Evolutionary conservation across 164 flowering plant species (phyloP).

Genomic region (Nelumbo lutea): DNA sequence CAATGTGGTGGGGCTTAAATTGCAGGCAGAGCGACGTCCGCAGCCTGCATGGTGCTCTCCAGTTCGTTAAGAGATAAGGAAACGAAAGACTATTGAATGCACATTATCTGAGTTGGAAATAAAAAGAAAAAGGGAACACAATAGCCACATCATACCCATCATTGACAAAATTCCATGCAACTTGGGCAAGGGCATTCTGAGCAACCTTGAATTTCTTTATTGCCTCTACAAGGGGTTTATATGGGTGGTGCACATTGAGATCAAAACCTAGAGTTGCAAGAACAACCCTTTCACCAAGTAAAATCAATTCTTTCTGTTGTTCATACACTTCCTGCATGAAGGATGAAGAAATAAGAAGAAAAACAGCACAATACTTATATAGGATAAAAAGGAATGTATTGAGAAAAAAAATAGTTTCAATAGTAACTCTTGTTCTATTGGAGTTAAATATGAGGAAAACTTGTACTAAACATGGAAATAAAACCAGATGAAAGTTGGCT

Average conservation of each 20-base stretch:
- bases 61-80: constrained; percentile 4
- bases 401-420: background rate
- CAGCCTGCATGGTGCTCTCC: constrained; percentile 58
- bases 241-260: constrained; percentile 76
- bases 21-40: constrained; percentile 90
- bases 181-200: constrained; percentile 77
- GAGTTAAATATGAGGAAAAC: background rate
- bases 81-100: constrained; percentile 10
- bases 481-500: too few species aligned
- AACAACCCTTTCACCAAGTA: constrained; percentile 74
- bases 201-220: constrained; percentile 84
- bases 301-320: constrained; percentile 68
- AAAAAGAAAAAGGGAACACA: constrained; percentile 7
- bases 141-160: constrained; percentile 57
- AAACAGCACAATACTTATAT: background rate
- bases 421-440: background rate
- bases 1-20: constrained; percentile 82
- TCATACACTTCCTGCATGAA: constrained; percentile 72
- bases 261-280: constrained; percentile 88
- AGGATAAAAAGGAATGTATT: background rate
- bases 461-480: background rate
- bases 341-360: background rate
- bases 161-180: constrained; percentile 90
- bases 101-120: constrained; percentile 5
- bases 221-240: constrained; percentile 80